phyloP scores from a whole-genome alignment of 2,329 filamentous ascomycete genomes.

The Pseudofabraea citricarpa region DNA sequence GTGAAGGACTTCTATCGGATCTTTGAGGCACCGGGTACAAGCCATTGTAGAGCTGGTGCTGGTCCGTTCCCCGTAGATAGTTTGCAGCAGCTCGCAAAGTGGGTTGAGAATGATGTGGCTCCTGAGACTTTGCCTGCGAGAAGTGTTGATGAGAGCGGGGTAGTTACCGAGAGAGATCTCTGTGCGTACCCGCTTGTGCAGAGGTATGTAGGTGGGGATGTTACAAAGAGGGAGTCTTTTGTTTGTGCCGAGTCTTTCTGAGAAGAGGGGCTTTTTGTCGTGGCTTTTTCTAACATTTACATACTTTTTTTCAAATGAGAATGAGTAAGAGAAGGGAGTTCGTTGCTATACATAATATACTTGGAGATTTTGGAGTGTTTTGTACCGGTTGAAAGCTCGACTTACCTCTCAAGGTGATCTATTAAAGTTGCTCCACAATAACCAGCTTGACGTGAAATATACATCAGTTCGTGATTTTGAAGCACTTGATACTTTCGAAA shows the following conservation, averaged over 20 bases:
- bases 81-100: neutral
- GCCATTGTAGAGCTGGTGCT: constrained; percentile 1
- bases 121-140: neutral
- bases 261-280: too few species aligned
- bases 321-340: too few species aligned
- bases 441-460: too few species aligned
- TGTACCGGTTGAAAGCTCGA: too few species aligned
- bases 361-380: too few species aligned
- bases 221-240: neutral
- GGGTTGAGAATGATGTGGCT: constrained; percentile 1
- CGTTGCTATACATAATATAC: too few species aligned
- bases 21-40: constrained; percentile 3
- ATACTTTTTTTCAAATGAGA: too few species aligned
- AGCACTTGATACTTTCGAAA: too few species aligned
- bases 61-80: neutral
- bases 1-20: constrained; percentile 3
- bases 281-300: too few species aligned
- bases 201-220: neutral
- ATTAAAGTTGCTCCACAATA: too few species aligned
- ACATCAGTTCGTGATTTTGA: too few species aligned
- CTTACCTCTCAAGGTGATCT: too few species aligned
- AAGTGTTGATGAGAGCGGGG: neutral
- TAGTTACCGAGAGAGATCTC: neutral
- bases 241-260: neutral
- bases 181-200: neutral